A percentile compares a stretch with the other conserved stretches of the same genome.
Evolutionary conservation across 2,329 filamentous ascomycete genomes (phyloP).

Genomic region (Corinectria fuckeliana): DNA sequence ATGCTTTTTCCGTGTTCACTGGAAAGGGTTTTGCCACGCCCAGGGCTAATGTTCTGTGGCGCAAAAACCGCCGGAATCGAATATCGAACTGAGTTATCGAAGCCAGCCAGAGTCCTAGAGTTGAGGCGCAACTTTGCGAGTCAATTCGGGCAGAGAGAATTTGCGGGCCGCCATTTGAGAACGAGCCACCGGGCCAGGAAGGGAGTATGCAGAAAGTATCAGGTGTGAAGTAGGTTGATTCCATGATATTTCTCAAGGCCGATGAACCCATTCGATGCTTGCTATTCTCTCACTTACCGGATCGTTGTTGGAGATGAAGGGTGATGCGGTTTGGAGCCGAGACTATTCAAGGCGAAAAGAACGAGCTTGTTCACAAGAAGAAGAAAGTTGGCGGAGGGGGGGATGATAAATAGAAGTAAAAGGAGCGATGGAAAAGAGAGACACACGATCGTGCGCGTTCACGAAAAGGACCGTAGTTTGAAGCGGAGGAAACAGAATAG

Average conservation of each 20-base stretch:
- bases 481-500: slow-evolving; percentile 4
- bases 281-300: slow-evolving; percentile 6
- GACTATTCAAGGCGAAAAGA: slow-evolving; percentile 18
- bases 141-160: neutral
- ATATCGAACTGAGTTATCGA: neutral
- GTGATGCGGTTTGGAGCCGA: slow-evolving; percentile 1
- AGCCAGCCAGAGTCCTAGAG: neutral
- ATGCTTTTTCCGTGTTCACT: neutral
- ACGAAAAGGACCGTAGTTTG: slow-evolving; percentile 24
- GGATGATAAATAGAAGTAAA: slow-evolving; percentile 12
- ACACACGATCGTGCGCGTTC: slow-evolving; percentile 36
- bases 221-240: neutral
- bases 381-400: slow-evolving; percentile 19
- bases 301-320: neutral
- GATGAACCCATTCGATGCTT: neutral
- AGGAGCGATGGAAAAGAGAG: slow-evolving; percentile 28
- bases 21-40: neutral
- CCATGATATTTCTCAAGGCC: neutral
- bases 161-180: neutral
- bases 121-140: slow-evolving; percentile 9
- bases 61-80: neutral
- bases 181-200: neutral
- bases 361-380: slow-evolving; percentile 10
- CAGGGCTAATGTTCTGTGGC: neutral
- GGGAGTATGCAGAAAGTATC: neutral